These are phyloP conservation scores for Tulasnella sp. DNA, from an alignment of 768 basidiomycete genomes.

Conservation along the genomic window DNA sequence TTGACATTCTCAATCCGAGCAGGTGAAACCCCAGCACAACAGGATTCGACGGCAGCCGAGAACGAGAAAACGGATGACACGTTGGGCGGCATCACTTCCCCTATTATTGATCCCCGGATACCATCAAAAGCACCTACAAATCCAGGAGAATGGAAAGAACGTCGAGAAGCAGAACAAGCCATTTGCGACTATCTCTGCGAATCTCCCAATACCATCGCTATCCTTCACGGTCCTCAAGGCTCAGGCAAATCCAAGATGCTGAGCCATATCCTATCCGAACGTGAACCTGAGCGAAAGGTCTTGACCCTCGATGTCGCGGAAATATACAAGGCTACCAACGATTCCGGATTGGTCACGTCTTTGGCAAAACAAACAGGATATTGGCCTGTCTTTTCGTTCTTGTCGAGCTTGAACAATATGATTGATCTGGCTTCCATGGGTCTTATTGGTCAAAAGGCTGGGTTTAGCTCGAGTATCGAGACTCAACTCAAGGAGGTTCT, in stretches of 20 bases:
- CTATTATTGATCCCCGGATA: conserved; percentile 16
- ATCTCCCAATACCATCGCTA: conserved; percentile 59
- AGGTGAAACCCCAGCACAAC: neutral
- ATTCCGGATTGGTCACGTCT: conserved; percentile 48
- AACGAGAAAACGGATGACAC: neutral
- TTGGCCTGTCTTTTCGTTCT: conserved; percentile 76
- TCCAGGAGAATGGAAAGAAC: conserved; percentile 69
- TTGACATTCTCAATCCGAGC: conserved; percentile 24
- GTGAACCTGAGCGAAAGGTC: conserved; percentile 36
- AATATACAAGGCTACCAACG: conserved; percentile 55
- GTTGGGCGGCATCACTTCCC: too few relatives aligned
- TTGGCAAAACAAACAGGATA: conserved; percentile 80
- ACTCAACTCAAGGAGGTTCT: conserved; percentile 81
- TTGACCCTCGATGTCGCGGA: conserved; percentile 76
- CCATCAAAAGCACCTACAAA: conserved; percentile 18
- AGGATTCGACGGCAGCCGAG: neutral
- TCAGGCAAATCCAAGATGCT: conserved; percentile 63
- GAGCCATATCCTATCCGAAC: conserved; percentile 27
- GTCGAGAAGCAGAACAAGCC: conserved; percentile 57
- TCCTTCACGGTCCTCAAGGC: conserved; percentile 73
- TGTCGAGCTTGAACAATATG: conserved; percentile 65
- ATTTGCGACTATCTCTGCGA: conserved; percentile 65
- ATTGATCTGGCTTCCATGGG: conserved; percentile 89
- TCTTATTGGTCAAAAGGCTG: conserved; percentile 93
- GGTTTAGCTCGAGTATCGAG: conserved; percentile 61